Base-by-base conservation (phyloP, 768 basidiomycete genomes). In the Tephrocybe rancida region DNA sequence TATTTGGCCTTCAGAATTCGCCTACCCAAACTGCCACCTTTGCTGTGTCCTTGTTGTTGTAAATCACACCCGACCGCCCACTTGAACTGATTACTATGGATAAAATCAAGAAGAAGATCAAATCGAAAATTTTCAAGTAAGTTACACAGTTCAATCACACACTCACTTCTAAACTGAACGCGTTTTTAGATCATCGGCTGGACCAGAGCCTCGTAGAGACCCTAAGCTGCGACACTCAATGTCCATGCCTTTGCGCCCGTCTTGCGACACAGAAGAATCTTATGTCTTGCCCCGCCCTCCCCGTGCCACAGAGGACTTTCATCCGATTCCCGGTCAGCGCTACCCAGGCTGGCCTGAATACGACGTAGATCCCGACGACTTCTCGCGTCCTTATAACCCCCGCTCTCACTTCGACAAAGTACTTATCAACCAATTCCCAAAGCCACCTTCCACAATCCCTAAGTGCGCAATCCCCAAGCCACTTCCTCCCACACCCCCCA, bases 241-340 rank as follows among this genome's bases (percentile, higher is more conserved):
- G 35, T 66, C 65, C 5, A 56, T 66, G 63, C 63, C 65, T n/a
- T 19, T 66, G 9, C 59, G 61, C 14, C 56, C 32, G 48, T 61
- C 63, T 13, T 47, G 44, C 49, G 60, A 64, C 6, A 60, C 61
- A 1, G 60, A 62, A 1, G 50, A 59, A 19, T 41, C 39, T 19
- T 5, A 22, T 19, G 13, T 41, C 18, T 9, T 5, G n/a, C n/a
- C 5, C 8, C n/a, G n/a, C n/a, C n/a, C 1, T 61, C 61, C 7
- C 30, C 30, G 13, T 32, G 30, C 7, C 13, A 32, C 30, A 6
- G 13, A 32, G 30, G 30, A 13, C 30, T 22, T 3, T 41, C 3
- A 21, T 5, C 39, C 39, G 6, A 19, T 22, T 13, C 14, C 5
- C n/a, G 5, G 11, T 37, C 11, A 4, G 16, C 35, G 35, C 11